These are phyloP conservation scores for Alternaria panax DNA, from an alignment of 2,329 filamentous ascomycete species.

Conservation along the genomic window DNA sequence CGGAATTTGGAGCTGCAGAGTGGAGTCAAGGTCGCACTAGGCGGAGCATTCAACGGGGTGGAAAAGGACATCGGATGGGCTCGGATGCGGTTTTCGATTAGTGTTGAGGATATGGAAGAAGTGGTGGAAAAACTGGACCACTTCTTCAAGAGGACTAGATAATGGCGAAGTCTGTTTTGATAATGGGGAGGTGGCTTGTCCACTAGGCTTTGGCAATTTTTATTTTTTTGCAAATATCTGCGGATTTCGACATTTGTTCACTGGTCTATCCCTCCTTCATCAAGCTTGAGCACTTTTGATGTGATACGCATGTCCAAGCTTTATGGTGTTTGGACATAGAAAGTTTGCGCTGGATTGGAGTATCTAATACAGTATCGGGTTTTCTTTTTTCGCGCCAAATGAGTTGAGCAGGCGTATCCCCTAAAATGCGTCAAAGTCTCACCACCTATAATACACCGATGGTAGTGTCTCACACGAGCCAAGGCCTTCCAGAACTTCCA, in stretches of 20 bases:
- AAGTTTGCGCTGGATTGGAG: constrained; percentile 5
- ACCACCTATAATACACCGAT: neutral
- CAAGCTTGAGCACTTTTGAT: neutral
- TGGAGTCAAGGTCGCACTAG: constrained; percentile 31
- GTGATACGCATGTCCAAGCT: neutral
- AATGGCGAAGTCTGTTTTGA: neutral
- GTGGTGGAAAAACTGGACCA: constrained; percentile 23
- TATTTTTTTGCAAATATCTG: neutral
- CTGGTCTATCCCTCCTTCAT: too few relatives aligned
- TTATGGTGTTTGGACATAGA: neutral
- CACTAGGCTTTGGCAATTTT: neutral
- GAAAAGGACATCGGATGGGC: constrained; percentile 42
- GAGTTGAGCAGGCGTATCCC: neutral
- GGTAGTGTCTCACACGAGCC: neutral
- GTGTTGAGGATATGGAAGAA: constrained; percentile 21
- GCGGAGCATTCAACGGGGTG: constrained; percentile 30
- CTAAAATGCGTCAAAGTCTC: neutral
- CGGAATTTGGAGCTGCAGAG: constrained; percentile 19
- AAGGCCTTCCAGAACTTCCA: neutral
- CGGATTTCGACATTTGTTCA: neutral
- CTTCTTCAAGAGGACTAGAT: constrained; percentile 16
- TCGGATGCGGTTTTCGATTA: constrained; percentile 34
- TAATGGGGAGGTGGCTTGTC: neutral
- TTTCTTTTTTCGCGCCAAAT: neutral
- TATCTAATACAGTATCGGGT: neutral